A percentile compares a stretch with the other conserved stretches of the same genome.
Evolutionary conservation across 2,329 filamentous ascomycete species (phyloP).

Genomic region (Beauveria sp.): DNA sequence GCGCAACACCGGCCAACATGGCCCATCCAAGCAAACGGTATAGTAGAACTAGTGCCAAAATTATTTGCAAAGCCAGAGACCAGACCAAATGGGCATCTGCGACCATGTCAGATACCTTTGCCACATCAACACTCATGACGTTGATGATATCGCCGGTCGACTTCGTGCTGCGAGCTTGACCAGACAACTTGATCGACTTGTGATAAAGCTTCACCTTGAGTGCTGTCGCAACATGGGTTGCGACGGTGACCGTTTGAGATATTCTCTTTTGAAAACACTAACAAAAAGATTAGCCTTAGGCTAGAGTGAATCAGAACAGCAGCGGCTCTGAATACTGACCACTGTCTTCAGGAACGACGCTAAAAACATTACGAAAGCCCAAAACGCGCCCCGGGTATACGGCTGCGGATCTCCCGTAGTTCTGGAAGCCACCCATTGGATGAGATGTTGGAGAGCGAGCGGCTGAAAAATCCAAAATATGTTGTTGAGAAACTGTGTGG

Average conservation of each 20-base stretch:
- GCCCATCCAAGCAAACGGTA: conserved; percentile 83
- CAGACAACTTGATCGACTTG: conserved; percentile 76
- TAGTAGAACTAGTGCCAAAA: conserved; percentile 82
- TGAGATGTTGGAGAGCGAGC: conserved; percentile 11
- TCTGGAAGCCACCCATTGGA: conserved; percentile 11
- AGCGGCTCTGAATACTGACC: conserved; percentile 20
- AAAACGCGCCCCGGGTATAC: conserved; percentile 6
- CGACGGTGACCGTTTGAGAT: conserved; percentile 27
- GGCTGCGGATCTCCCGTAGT: conserved; percentile 10
- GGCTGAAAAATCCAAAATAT: conserved; percentile 9
- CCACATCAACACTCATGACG: conserved; percentile 90
- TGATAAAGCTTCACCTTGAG: conserved; percentile 78
- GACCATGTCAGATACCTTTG: conserved; percentile 77
- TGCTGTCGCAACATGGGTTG: conserved; percentile 83
- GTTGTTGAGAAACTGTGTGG: conserved; percentile 10
- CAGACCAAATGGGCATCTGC: conserved; percentile 86
- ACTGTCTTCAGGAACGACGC: conserved; percentile 75
- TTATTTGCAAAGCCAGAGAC: conserved; percentile 88
- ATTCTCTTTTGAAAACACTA: conserved; percentile 15
- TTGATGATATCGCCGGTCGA: conserved; percentile 92
- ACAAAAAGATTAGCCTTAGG: conserved; percentile 39
- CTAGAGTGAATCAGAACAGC: conserved; percentile 6
- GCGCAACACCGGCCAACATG: conserved; percentile 81
- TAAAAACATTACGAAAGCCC: conserved; percentile 9
- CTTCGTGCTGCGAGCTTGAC: conserved; percentile 74